These are phyloP conservation scores for Reticulascus tulasneorum DNA, from an alignment of 2,329 filamentous ascomycete species.

Conservation along the genomic window DNA sequence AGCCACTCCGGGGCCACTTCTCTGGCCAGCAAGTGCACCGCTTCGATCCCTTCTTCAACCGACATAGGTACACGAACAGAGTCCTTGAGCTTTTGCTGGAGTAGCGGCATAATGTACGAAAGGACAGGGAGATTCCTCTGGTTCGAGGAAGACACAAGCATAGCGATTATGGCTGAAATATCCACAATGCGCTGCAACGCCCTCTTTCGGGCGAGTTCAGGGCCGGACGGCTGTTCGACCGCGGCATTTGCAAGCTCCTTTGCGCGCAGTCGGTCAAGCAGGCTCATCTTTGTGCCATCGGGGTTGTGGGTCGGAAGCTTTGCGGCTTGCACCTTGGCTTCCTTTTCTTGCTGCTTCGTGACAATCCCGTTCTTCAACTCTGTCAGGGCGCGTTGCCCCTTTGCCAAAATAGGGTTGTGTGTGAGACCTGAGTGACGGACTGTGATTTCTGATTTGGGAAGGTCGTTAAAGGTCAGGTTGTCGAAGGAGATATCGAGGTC, in stretches of 20 bases:
- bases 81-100: constrained; percentile 64
- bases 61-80: constrained; percentile 57
- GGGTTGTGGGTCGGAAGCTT: constrained; percentile 29
- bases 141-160: constrained; percentile 53
- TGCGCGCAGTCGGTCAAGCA: constrained; percentile 71
- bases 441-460: constrained; percentile 53
- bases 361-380: constrained; percentile 63
- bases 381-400: constrained; percentile 65
- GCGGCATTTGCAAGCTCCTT: constrained; percentile 58
- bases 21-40: constrained; percentile 46
- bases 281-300: constrained; percentile 54
- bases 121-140: constrained; percentile 50
- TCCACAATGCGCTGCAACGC: constrained; percentile 67
- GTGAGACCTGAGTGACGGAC: constrained; percentile 42
- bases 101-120: constrained; percentile 60
- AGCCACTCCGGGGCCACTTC: constrained; percentile 57
- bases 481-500: constrained; percentile 46
- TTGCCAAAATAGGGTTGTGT: constrained; percentile 54
- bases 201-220: constrained; percentile 56
- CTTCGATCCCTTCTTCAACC: constrained; percentile 45
- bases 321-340: constrained; percentile 29
- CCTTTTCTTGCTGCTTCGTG: constrained; percentile 45
- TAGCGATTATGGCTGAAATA: constrained; percentile 62
- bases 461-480: constrained; percentile 27
- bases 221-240: constrained; percentile 36